A percentile compares a stretch with the other conserved stretches of the same genome.
phyloP scores from a whole-genome alignment of 305 asterid species.

The Fraxinus ornus region DNA sequence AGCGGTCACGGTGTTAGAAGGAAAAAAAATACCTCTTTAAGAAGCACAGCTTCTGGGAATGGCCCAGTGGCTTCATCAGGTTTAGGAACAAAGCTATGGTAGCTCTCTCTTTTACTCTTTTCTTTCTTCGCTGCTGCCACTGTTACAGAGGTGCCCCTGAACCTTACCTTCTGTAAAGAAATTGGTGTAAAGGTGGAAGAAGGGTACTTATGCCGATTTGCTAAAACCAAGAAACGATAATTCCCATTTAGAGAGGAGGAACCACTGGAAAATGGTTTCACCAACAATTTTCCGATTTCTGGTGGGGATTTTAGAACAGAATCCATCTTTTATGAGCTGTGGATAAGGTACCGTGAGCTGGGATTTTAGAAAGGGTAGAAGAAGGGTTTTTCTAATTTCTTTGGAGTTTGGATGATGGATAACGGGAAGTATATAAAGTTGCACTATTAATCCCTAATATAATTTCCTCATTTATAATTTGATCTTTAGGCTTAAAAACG shows the following conservation, averaged over 20 bases:
- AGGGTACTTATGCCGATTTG: constrained; percentile 14
- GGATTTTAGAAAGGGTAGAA: constrained; percentile 24
- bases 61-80: constrained; percentile 87
- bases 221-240: constrained; percentile 25
- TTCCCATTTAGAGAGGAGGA: constrained; percentile 19
- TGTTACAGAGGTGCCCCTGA: constrained; percentile 31
- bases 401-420: neutral
- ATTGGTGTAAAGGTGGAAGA: constrained; percentile 29
- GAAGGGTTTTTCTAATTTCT: constrained; percentile 16
- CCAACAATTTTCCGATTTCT: constrained; percentile 13
- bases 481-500: neutral
- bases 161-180: constrained; percentile 36
- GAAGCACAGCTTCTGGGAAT: constrained; percentile 81
- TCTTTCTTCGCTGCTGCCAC: constrained; percentile 54
- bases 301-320: constrained; percentile 41
- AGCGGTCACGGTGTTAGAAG: neutral
- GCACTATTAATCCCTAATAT: neutral
- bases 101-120: constrained; percentile 39
- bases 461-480: neutral
- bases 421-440: neutral
- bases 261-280: constrained; percentile 3
- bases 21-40: constrained; percentile 52
- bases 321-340: constrained; percentile 28
- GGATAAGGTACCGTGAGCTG: constrained; percentile 17
- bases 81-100: constrained; percentile 56